A percentile compares a stretch with the other conserved stretches of the same genome.
These are phyloP conservation scores for Gossypium sturtianum DNA, from an alignment of 345 rosid species.

Conservation along the genomic window DNA sequence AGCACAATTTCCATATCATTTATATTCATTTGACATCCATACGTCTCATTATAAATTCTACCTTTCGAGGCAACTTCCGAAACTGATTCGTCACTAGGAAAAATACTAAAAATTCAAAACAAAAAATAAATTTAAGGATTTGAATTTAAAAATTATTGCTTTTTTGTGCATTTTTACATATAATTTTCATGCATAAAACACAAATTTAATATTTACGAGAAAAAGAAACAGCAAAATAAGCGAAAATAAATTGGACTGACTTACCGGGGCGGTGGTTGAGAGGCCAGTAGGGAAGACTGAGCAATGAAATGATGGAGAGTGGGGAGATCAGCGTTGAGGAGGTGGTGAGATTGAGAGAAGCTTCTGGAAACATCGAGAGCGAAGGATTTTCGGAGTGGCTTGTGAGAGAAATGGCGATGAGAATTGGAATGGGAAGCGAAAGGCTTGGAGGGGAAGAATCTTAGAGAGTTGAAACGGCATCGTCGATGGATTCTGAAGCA, in stretches of 20 bases:
- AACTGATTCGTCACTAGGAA: constrained; percentile 31
- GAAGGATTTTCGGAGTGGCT: constrained; percentile 20
- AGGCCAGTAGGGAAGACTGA: constrained; percentile 37
- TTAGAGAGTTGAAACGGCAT: constrained; percentile 26
- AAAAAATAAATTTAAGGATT: background rate
- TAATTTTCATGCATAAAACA: background rate
- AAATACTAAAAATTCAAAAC: constrained; percentile 13
- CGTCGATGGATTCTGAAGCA: constrained; percentile 35
- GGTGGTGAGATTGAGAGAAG: constrained; percentile 39
- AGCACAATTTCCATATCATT: constrained; percentile 98
- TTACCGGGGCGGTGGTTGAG: constrained; percentile 47
- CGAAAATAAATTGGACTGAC: background rate
- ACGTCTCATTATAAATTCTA: constrained; percentile 86
- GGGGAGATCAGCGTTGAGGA: constrained; percentile 29
- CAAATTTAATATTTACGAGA: background rate
- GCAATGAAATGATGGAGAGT: constrained; percentile 54
- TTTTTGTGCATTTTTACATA: background rate
- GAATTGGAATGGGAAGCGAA: constrained; percentile 21
- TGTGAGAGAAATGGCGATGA: constrained; percentile 20
- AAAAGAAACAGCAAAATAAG: background rate
- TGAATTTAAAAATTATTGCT: background rate
- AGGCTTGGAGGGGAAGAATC: constrained; percentile 33
- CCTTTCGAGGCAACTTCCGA: constrained; percentile 43
- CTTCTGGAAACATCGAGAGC: constrained; percentile 35
- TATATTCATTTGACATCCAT: constrained; percentile 94